Percentiles rank a stretch among this genome's conserved stretches.
Evolutionary conservation across 1,284 basidiomycete species (phyloP).

Genomic region (Megacollybia platyphylla): DNA sequence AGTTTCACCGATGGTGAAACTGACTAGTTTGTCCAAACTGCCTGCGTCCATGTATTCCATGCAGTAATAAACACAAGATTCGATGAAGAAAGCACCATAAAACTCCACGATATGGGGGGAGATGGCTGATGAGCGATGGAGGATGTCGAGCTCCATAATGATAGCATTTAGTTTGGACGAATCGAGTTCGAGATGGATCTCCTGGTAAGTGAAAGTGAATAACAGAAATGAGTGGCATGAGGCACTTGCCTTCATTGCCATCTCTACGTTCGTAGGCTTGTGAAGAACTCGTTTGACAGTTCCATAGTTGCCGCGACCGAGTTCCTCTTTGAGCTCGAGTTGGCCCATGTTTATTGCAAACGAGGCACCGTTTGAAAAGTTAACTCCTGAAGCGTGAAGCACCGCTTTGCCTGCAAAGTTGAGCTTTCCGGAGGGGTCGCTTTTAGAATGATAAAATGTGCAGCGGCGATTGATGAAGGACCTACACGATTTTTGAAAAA

Average conservation of each 20-base stretch:
- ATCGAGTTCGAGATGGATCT: constrained; percentile 96
- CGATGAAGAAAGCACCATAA: constrained; percentile 98
- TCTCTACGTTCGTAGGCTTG: constrained; percentile 86
- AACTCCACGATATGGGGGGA: constrained; percentile 94
- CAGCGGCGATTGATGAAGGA: constrained; percentile 2
- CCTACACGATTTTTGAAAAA: constrained; percentile 90
- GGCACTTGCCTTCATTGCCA: constrained; percentile 90
- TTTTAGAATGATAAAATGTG: constrained; percentile 18
- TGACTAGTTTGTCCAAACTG: constrained; percentile 75
- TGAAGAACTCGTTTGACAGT: constrained; percentile 95
- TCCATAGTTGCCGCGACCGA: constrained; percentile 95
- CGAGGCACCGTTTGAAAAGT: constrained; percentile 87
- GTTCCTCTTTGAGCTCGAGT: constrained; percentile 82
- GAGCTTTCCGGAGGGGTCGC: constrained; percentile 88
- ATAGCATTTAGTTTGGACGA: constrained; percentile 91
- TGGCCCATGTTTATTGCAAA: constrained; percentile 97
- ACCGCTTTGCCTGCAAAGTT: constrained; percentile 93
- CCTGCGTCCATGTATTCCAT: constrained; percentile 99
- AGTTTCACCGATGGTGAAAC: constrained; percentile 16
- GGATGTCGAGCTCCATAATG: constrained; percentile 96
- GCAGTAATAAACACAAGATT: constrained; percentile 97
- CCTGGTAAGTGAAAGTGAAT: constrained; percentile 34
- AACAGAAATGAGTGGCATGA: constrained; percentile 1
- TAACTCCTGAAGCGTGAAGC: constrained; percentile 84
- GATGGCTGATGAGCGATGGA: constrained; percentile 70